Evolutionary conservation across 192 early-diverging fungal genomes (phyloP).

Genomic region (Gigaspora rosea): DNA sequence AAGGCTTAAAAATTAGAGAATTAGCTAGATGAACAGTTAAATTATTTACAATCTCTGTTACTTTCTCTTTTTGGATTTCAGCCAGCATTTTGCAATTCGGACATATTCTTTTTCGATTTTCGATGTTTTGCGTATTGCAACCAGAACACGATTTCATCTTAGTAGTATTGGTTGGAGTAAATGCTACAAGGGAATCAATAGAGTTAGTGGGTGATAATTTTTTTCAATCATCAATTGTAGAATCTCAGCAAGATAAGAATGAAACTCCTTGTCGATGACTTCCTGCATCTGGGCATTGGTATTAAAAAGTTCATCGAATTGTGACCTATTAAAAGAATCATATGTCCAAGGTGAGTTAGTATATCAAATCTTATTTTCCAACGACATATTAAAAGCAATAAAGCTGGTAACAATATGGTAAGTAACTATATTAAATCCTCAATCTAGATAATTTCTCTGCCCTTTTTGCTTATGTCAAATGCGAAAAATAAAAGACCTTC

Average conservation of each 20-base stretch:
- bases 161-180: background rate
- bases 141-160: slow-evolving; percentile 3
- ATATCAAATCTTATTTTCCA: slow-evolving; percentile 20
- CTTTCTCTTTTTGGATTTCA: no score
- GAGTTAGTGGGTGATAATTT: slow-evolving; percentile 8
- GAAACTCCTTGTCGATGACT: slow-evolving; percentile 10
- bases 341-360: slow-evolving; percentile 3
- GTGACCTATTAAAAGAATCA: slow-evolving; percentile 25
- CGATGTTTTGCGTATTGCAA: background rate
- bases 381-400: background rate
- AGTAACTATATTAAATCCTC: no score
- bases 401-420: no score
- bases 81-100: no score
- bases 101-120: no score
- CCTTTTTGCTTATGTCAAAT: no score
- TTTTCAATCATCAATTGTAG: slow-evolving; percentile 9
- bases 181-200: background rate
- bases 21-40: background rate
- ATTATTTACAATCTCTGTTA: no score
- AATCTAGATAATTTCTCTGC: no score
- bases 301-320: slow-evolving; percentile 15
- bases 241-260: slow-evolving; percentile 20
- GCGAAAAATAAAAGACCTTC: no score
- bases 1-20: slow-evolving; percentile 17
- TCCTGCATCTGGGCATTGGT: background rate